Percentiles rank a stretch among this genome's conserved stretches.
These are phyloP conservation scores for Solanum lycopersicoides DNA, from an alignment of 257 asterid species.

Conservation along the genomic window DNA sequence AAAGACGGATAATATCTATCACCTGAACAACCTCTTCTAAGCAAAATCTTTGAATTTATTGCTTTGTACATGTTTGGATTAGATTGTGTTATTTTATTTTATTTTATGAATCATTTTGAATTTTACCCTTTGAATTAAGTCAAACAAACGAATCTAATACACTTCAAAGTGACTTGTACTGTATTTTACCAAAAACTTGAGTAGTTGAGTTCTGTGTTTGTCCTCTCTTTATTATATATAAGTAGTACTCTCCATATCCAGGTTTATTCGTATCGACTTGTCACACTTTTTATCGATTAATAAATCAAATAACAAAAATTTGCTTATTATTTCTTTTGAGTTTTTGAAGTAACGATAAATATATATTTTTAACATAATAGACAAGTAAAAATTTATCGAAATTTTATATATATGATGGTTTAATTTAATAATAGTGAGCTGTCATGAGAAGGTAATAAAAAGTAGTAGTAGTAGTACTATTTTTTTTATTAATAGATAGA, in stretches of 20 bases:
- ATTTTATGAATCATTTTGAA: not conserved
- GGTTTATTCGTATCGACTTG: not conserved
- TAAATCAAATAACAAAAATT: not conserved
- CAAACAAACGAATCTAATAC: not conserved
- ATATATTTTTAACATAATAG: not conserved
- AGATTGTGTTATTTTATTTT: not conserved
- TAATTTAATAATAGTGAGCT: not conserved
- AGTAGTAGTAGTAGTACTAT: not conserved
- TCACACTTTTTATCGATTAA: not conserved
- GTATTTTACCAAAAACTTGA: not conserved
- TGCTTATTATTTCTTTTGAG: not conserved
- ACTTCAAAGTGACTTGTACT: not conserved
- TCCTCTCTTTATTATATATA: not conserved
- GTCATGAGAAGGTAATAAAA: not conserved
- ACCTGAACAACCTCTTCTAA: not conserved
- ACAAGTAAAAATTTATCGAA: not conserved
- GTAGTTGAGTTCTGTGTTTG: not conserved
- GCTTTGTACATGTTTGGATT: not conserved
- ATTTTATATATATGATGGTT: not conserved
- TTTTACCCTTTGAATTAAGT: not conserved
- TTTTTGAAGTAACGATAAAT: rapidly evolving
- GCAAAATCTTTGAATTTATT: not conserved
- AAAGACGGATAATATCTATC: not conserved
- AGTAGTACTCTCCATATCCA: not conserved
- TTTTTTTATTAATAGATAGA: not conserved